Percentiles rank a stretch among this genome's conserved stretches.
Evolutionary conservation across 2,329 filamentous ascomycete genomes (phyloP).

Genomic region (Cytospora mali): DNA sequence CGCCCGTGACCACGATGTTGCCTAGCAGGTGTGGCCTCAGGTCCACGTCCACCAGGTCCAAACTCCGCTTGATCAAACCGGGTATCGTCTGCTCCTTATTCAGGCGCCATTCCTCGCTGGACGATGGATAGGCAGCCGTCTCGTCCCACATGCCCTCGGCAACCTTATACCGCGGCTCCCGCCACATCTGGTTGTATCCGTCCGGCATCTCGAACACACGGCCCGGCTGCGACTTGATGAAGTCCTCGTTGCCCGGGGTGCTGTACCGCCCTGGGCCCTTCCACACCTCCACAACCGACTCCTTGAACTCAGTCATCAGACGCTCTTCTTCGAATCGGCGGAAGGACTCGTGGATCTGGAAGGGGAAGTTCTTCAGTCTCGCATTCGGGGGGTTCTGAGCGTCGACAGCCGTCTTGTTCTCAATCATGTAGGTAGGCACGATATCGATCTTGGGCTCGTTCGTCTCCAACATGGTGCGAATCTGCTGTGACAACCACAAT

Average conservation of each 20-base stretch:
- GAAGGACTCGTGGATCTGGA: slow-evolving; percentile 69
- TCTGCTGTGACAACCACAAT: slow-evolving; percentile 86
- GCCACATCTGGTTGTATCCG: slow-evolving; percentile 94
- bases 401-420: slow-evolving; percentile 86
- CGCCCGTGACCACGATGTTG: slow-evolving; percentile 93
- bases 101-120: slow-evolving; percentile 45
- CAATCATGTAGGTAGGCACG: slow-evolving; percentile 83
- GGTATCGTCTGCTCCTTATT: slow-evolving; percentile 80
- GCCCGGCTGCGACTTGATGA: slow-evolving; percentile 71
- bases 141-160: slow-evolving; percentile 92
- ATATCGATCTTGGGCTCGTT: slow-evolving; percentile 72
- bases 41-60: slow-evolving; percentile 85
- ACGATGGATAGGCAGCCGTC: slow-evolving; percentile 63
- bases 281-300: slow-evolving; percentile 95
- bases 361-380: slow-evolving; percentile 69
- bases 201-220: slow-evolving; percentile 97
- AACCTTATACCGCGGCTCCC: slow-evolving; percentile 81
- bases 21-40: slow-evolving; percentile 78
- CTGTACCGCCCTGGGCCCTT: slow-evolving; percentile 72
- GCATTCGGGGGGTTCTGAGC: slow-evolving; percentile 79
- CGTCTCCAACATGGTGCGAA: slow-evolving; percentile 76
- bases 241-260: slow-evolving; percentile 72
- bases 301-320: slow-evolving; percentile 93
- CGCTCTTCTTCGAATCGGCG: slow-evolving; percentile 86
- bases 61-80: slow-evolving; percentile 74